These are phyloP conservation scores for Solanum pennellii DNA, from an alignment of 257 asterid species.

Conservation along the genomic window DNA sequence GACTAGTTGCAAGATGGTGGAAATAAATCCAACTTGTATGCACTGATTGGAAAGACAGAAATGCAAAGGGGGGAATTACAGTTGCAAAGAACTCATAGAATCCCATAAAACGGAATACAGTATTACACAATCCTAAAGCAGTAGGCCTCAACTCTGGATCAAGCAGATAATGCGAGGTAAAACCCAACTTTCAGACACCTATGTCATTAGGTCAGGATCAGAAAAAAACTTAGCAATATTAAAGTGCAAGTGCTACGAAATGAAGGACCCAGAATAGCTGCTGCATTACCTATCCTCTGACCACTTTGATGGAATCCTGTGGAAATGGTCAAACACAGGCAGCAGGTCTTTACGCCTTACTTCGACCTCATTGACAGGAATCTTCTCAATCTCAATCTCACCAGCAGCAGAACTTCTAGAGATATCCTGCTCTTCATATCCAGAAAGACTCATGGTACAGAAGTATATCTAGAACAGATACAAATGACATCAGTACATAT, in stretches of 20 bases:
- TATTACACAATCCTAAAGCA: neutral
- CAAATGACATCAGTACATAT: slow-evolving; percentile 1
- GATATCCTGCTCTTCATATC: slow-evolving; percentile 5
- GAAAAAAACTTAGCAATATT: neutral
- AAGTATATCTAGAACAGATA: slow-evolving; percentile 19
- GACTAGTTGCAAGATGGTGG: neutral
- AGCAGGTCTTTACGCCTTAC: slow-evolving; percentile 25
- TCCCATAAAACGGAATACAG: neutral
- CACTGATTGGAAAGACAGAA: neutral
- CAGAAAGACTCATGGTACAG: slow-evolving; percentile 18
- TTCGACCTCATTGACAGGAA: slow-evolving; percentile 32
- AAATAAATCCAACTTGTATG: neutral
- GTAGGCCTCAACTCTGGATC: neutral
- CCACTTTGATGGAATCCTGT: slow-evolving; percentile 20
- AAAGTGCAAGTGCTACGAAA: neutral
- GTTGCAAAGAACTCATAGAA: neutral
- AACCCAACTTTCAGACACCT: neutral
- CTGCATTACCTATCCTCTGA: slow-evolving; percentile 21
- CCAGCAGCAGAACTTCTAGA: slow-evolving; percentile 5
- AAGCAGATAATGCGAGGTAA: neutral
- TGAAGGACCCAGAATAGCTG: neutral
- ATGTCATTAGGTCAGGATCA: neutral
- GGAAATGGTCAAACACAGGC: slow-evolving; percentile 37
- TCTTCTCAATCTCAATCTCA: slow-evolving; percentile 32
- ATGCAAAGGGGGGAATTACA: neutral